Conservation (phyloP, 106 monocot species). For the Ottelia alismoides region DNA sequence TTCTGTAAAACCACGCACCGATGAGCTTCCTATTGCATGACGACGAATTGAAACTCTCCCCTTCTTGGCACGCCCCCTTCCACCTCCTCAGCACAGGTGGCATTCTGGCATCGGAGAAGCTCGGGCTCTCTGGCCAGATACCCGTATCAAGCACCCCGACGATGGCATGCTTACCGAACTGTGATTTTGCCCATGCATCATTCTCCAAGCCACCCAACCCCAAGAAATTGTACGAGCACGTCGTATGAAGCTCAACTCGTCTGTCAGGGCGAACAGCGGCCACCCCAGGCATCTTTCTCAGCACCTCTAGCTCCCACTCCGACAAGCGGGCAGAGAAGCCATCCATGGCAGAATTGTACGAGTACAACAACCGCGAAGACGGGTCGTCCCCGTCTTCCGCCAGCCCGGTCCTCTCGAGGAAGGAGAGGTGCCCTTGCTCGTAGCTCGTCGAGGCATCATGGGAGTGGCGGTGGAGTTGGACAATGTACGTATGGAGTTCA, state of each 20-base stretch:
- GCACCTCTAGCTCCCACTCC: slow-evolving; percentile 20
- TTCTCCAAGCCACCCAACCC: slow-evolving; percentile 31
- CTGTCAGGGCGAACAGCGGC: slow-evolving; percentile 50
- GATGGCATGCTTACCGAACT: slow-evolving; percentile 34
- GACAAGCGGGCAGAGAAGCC: slow-evolving; percentile 69
- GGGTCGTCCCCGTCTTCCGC: slow-evolving; percentile 6
- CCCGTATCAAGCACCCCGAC: slow-evolving; percentile 89
- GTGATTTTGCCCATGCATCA: slow-evolving; percentile 18
- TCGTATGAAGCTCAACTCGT: slow-evolving; percentile 46
- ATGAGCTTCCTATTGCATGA: slow-evolving; percentile 86
- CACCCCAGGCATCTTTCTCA: slow-evolving; percentile 29
- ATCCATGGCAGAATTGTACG: slow-evolving; percentile 47
- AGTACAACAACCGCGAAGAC: slow-evolving; percentile 58
- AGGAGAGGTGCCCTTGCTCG: slow-evolving; percentile 70
- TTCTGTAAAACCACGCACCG: slow-evolving; percentile 69
- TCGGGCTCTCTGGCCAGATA: slow-evolving; percentile 88
- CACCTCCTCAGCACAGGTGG: slow-evolving; percentile 49
- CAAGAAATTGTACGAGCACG: slow-evolving; percentile 72
- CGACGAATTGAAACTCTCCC: slow-evolving; percentile 50
- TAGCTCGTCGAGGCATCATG: neutral
- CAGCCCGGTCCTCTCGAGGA: slow-evolving; percentile 21
- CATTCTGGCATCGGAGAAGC: slow-evolving; percentile 56
- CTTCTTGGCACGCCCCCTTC: slow-evolving; percentile 65
- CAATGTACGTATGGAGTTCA: slow-evolving; percentile 62
- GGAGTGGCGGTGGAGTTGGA: slow-evolving; percentile 51